Evolutionary conservation across 2,329 filamentous ascomycete species (phyloP), one percentile per base, ranked within the genome.

Genomic region (Alternaria sp.): DNA sequence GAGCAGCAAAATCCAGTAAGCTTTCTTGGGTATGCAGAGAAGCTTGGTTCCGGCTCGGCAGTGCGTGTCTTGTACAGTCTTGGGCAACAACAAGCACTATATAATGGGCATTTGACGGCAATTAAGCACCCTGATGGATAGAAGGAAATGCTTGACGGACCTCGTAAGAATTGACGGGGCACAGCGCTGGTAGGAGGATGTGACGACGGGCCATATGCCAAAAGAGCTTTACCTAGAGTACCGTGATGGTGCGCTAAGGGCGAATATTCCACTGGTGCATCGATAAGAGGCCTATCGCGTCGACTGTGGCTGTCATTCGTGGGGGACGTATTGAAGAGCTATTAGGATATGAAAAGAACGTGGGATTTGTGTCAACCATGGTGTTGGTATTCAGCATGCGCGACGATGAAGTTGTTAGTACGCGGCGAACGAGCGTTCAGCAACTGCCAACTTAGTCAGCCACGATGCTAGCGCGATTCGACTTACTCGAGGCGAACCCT

Each of bases 191-290:
- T 14, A 20, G 26, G 39, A 46, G 46, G 22, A 39, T 49, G 41
- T 39, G 46, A 26, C 38, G 46, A 28, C 38, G 34, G 43, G 32
- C 16, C 18, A 51, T 46, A 43, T 32, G 39, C 53, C 30, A 32
- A 51, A 42, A 47, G 18, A 41, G 49, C 36, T 8, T 28, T 51
- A 41, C 34, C 38, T 22, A 39, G 57, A 60, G 57, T 43, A 60
- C 57, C 57, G 26, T 60, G 57, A 60, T 60, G 57, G 57, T 16
- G n/a, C 57, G 57, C 57, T 60, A 60, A 39, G 30, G 12, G 24
- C 39, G 26, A 38, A 26, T 36, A 51, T 59, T n/a, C 18, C 57
- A 56, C 46, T 55, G 38, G n/a, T 43, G 24, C 49, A 48, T 26
- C 14, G 39, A 26, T 6, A 18, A 26, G 24, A 32, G 9, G 32